Evolutionary conservation across 2,329 filamentous ascomycete genomes (phyloP).

Genomic region (Paecilomyces formosus): DNA sequence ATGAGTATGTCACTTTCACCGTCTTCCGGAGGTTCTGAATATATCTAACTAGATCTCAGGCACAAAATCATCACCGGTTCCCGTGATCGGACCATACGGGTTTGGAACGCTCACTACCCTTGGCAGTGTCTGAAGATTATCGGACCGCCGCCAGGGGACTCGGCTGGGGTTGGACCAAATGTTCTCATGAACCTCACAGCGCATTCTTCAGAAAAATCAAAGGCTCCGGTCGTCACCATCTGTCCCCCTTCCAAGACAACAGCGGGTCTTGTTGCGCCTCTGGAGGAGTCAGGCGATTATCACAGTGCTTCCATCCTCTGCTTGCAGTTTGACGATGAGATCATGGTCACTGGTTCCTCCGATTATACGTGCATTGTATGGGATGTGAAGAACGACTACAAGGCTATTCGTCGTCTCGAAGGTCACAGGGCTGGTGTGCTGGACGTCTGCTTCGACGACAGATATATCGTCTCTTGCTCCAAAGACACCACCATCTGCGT

Average conservation of each 20-base stretch:
- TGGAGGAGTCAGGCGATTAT: conserved; percentile 44
- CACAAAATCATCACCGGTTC: conserved; percentile 96
- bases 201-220: conserved; percentile 31
- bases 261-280: conserved; percentile 42
- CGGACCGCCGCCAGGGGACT: conserved; percentile 59
- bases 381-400: conserved; percentile 70
- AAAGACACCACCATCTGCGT: conserved; percentile 93
- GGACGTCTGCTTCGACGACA: conserved; percentile 86
- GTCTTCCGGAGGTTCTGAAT: not conserved
- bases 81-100: conserved; percentile 85
- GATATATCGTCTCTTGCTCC: conserved; percentile 92
- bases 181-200: conserved; percentile 45
- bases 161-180: conserved; percentile 16
- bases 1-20: conserved; percentile 59
- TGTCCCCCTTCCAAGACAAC: conserved; percentile 45
- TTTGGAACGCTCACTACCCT: conserved; percentile 85
- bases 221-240: conserved; percentile 40
- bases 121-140: conserved; percentile 80
- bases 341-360: conserved; percentile 91
- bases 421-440: conserved; percentile 83
- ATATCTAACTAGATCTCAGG: conserved; percentile 23
- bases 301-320: conserved; percentile 93
- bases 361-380: conserved; percentile 89
- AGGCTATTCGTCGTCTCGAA: conserved; percentile 67
- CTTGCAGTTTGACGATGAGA: conserved; percentile 85